Percentiles rank a stretch among this genome's conserved stretches.
phyloP scores from a whole-genome alignment of 192 early-diverging fungal species.

The Ambispora gerdemannii region DNA sequence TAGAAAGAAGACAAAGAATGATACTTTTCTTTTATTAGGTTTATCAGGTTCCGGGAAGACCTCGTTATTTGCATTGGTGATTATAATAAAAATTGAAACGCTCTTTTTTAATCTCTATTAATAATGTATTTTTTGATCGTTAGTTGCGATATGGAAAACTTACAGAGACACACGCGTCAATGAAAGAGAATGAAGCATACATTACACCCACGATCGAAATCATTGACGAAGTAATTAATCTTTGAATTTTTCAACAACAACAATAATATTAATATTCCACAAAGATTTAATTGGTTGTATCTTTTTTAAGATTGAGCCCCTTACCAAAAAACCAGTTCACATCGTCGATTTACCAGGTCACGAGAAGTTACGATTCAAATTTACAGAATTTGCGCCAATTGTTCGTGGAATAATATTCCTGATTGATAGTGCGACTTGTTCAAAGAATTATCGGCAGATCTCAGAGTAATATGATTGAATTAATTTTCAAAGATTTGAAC shows the following conservation, averaged over 20 bases:
- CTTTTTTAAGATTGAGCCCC: background rate
- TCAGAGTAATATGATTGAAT: conserved; percentile 67
- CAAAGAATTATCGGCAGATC: conserved; percentile 50
- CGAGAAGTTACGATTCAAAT: conserved; percentile 72
- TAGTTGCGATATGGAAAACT: conserved; percentile 39
- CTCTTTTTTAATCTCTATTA: background rate
- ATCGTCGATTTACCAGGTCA: conserved; percentile 90
- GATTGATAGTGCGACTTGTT: conserved; percentile 66
- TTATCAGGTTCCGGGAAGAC: conserved; percentile 26
- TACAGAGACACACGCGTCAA: conserved; percentile 60
- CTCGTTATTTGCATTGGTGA: conserved; percentile 16
- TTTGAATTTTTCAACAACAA: conserved; percentile 3
- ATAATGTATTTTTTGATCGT: background rate
- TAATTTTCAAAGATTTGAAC: no score
- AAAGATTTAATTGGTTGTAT: conserved; percentile 5
- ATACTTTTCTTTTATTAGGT: conserved; percentile 23
- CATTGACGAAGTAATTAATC: background rate
- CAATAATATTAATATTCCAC: background rate
- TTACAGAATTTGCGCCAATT: conserved; percentile 63
- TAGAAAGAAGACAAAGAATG: conserved; percentile 4
- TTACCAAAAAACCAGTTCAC: conserved; percentile 45
- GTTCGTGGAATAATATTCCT: conserved; percentile 75
- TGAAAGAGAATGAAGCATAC: conserved; percentile 67
- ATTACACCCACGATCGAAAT: conserved; percentile 28
- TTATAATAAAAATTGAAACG: background rate